Base-by-base conservation (phyloP, 2,329 filamentous ascomycete species). In the Emydomyces testavorans region DNA sequence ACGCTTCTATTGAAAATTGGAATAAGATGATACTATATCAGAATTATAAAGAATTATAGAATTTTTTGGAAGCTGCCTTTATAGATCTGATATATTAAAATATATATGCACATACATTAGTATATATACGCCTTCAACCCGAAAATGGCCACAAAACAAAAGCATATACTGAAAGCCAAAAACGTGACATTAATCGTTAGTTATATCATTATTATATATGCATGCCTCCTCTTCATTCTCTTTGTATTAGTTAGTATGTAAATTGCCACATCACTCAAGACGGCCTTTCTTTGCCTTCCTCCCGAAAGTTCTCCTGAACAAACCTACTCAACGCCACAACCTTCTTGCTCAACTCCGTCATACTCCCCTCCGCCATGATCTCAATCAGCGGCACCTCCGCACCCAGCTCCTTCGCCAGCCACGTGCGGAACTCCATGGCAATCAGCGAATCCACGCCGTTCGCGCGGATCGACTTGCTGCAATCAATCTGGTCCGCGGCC, bases 271-370 rank as follows among this genome's bases (percentile, higher is more conserved):
- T n/a, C n/a, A n/a, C 34, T 20, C 34, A 16, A 36, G 34, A 36
- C 34, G 29, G 3, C 29, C n/a, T 20, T 10, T 21, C 29, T 16
- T 43, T 43, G 16, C 20, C 34, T 29, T 3, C 40, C 20, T 43
- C 40, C 11, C 28, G 45, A 28, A 45, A 31, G 40, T 40, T 45
- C 13, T 42, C 21, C 34, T 49, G 53, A 10, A 55, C 52, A 23
- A 55, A 52, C 28, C 52, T 56, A 36, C 54, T 57, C 41, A 50
- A 35, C 26, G 37, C 41, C 5, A 51, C 51, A n/a, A 57, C 52
- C 29, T 55, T 57, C 31, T 50, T 41, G 20, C 52, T 53, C 21
- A 48, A 21, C 35, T 42, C 37, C 11, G 15, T 10, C 11, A 42
- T 42, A 21, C 45, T 42, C 8, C 45, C 38, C 11, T 43, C 49